phyloP scores from a whole-genome alignment of 2,329 filamentous ascomycete species.

The Alternaria panax region DNA sequence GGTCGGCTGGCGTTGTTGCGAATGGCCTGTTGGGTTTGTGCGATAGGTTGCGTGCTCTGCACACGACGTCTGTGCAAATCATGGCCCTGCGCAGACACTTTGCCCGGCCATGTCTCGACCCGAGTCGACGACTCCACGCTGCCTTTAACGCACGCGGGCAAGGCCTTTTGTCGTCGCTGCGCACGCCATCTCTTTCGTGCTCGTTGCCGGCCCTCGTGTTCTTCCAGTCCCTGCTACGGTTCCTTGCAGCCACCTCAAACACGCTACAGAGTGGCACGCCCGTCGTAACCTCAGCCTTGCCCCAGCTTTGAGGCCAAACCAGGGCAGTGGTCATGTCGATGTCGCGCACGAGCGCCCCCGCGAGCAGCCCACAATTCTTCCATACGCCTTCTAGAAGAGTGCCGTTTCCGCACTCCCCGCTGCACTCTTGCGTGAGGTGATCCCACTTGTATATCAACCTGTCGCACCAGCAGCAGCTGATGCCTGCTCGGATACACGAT shows the following conservation, averaged over 20 bases:
- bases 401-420: slow-evolving; percentile 46
- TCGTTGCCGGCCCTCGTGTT: slow-evolving; percentile 1
- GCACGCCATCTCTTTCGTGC: background rate
- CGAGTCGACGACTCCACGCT: background rate
- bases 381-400: slow-evolving; percentile 47
- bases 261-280: slow-evolving; percentile 37
- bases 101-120: slow-evolving; percentile 8
- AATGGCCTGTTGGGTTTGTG: slow-evolving; percentile 29
- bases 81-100: slow-evolving; percentile 22
- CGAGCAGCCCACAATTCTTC: slow-evolving; percentile 46
- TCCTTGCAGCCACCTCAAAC: slow-evolving; percentile 34
- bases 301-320: slow-evolving; percentile 46
- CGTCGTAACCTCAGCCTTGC: slow-evolving; percentile 45
- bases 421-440: slow-evolving; percentile 45
- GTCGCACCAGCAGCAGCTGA: slow-evolving; percentile 47
- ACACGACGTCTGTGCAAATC: slow-evolving; percentile 23
- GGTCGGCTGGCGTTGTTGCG: slow-evolving; percentile 21
- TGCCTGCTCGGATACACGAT: slow-evolving; percentile 42
- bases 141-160: background rate
- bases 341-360: slow-evolving; percentile 39
- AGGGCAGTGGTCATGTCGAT: slow-evolving; percentile 35
- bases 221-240: slow-evolving; percentile 2
- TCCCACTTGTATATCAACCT: slow-evolving; percentile 41
- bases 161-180: background rate
- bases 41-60: slow-evolving; percentile 29